Evolutionary conservation across 2,329 filamentous ascomycete species (phyloP).

Genomic region (Macrophomina pseudophaseolina): DNA sequence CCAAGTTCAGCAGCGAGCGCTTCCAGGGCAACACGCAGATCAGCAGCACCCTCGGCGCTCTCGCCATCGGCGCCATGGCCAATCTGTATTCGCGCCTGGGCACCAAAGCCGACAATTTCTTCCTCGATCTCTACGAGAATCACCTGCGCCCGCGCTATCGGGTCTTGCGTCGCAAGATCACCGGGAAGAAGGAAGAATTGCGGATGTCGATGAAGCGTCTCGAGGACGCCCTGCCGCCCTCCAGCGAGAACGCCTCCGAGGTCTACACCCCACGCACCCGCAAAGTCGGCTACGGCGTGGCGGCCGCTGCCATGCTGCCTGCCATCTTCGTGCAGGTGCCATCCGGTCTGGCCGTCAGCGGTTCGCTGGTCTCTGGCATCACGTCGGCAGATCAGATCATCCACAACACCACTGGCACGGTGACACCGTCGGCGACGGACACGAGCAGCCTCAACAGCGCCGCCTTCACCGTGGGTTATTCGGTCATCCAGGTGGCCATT

Average conservation of each 20-base stretch:
- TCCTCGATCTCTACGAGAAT: constrained; percentile 60
- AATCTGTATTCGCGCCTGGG: constrained; percentile 79
- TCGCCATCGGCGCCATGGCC: constrained; percentile 76
- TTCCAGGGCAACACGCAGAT: constrained; percentile 76
- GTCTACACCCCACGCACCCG: constrained; percentile 37
- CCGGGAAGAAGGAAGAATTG: constrained; percentile 29
- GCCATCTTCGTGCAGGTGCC: constrained; percentile 78
- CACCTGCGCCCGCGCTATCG: constrained; percentile 49
- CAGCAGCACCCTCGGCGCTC: constrained; percentile 76
- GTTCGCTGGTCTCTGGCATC: constrained; percentile 62
- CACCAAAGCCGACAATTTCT: constrained; percentile 61
- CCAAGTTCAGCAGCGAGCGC: constrained; percentile 70
- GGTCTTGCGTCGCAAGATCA: constrained; percentile 39
- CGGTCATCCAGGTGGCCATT: constrained; percentile 57
- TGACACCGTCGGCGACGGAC: constrained; percentile 21
- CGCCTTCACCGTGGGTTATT: constrained; percentile 55
- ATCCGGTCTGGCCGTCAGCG: constrained; percentile 63
- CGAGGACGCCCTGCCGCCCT: not conserved
- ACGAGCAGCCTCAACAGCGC: constrained; percentile 46
- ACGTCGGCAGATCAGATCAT: constrained; percentile 62
- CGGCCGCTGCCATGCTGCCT: constrained; percentile 82
- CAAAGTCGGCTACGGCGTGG: constrained; percentile 71
- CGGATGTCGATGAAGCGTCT: constrained; percentile 3
- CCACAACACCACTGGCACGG: constrained; percentile 48
- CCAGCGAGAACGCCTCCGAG: constrained; percentile 1